Percentiles rank a stretch among this genome's conserved stretches.
phyloP scores from a whole-genome alignment of 2,329 filamentous ascomycete genomes.

The Ceratocystiopsis minuta region DNA sequence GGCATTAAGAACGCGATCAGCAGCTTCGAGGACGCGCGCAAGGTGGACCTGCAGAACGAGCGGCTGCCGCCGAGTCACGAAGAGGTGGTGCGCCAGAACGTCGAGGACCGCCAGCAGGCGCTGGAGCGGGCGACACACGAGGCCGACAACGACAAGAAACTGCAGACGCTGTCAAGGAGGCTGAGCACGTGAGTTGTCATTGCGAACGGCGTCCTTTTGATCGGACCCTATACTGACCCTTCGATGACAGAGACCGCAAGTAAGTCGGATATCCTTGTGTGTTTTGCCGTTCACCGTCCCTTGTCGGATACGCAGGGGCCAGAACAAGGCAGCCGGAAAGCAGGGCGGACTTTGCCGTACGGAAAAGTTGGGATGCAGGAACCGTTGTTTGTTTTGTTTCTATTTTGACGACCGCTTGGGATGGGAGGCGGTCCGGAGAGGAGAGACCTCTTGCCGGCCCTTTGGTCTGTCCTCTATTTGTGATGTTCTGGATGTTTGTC shows the following conservation, averaged over 20 bases:
- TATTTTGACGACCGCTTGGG: not conserved
- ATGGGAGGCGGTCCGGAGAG: not conserved
- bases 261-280: not conserved
- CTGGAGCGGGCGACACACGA: conserved; percentile 73
- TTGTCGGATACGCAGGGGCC: too few species aligned
- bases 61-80: conserved; percentile 81
- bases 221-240: too few species aligned
- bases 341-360: too few species aligned
- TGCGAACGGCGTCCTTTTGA: not conserved
- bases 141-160: conserved; percentile 76
- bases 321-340: too few species aligned
- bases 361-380: not conserved
- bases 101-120: conserved; percentile 65
- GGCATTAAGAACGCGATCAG: conserved; percentile 97
- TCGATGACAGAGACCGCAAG: conserved; percentile 8
- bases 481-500: too few species aligned
- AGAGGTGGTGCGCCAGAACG: conserved; percentile 69
- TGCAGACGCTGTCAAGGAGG: conserved; percentile 73
- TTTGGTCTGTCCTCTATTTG: not conserved
- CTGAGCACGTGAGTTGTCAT: conserved; percentile 98
- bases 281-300: not conserved
- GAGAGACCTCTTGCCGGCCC: not conserved
- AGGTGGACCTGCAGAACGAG: conserved; percentile 95
- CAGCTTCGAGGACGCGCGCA: conserved; percentile 89
- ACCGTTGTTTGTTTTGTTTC: not conserved